Conservation (phyloP, 192 early-diverging fungal species). For the Podila minutissima region DNA sequence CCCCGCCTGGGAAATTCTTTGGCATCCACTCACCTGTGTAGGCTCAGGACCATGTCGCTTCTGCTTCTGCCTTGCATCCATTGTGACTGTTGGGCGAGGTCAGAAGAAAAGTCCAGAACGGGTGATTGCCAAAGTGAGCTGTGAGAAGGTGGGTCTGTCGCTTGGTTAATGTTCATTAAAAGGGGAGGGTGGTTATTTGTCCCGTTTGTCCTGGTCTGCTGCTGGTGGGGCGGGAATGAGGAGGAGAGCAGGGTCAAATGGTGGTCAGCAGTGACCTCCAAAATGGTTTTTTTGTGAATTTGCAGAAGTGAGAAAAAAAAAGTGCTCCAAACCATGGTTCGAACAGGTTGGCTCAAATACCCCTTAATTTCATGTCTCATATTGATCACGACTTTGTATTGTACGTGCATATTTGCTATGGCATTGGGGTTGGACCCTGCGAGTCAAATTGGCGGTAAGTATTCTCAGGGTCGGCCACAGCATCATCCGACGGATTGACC, state of each 20-base stretch:
- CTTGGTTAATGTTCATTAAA: no score
- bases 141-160: no score
- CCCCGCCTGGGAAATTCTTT: no score
- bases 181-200: no score
- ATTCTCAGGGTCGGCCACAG: neutral
- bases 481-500: conserved; percentile 30
- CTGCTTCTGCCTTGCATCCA: conserved; percentile 43
- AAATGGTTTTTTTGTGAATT: neutral
- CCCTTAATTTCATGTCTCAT: no score
- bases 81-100: conserved; percentile 32
- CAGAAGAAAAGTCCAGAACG: neutral
- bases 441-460: conserved; percentile 13
- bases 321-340: no score
- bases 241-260: neutral
- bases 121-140: neutral
- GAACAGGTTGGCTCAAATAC: no score
- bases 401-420: no score
- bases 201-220: no score
- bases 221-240: neutral
- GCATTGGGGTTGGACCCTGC: neutral
- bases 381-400: no score
- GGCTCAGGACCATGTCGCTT: conserved; percentile 50
- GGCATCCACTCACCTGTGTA: conserved; percentile 35
- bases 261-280: neutral
- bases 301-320: no score